Evolutionary conservation across 148 eudicot genomes (phyloP).

Genomic region (Amaranthus cruentus): DNA sequence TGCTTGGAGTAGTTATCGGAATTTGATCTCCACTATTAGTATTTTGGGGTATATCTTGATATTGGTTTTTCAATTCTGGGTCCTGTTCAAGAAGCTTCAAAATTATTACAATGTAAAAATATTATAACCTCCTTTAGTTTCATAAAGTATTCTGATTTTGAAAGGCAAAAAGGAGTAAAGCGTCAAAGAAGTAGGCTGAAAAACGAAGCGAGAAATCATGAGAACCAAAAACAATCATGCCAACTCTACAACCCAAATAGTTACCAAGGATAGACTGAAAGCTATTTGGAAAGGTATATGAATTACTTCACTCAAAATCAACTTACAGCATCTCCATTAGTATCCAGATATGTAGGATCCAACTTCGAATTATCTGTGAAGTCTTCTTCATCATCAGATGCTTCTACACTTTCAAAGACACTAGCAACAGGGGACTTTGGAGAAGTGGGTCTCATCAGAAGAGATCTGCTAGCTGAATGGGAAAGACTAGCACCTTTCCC

Average conservation of each 20-base stretch:
- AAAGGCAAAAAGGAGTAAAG: not conserved
- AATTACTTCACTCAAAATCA: not conserved
- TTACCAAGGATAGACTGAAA: not conserved
- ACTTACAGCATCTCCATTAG: conserved; percentile 81
- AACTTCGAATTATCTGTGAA: conserved; percentile 49
- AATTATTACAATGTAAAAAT: not conserved
- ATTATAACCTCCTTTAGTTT: not conserved
- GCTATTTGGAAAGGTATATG: not conserved
- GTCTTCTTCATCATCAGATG: conserved; percentile 86
- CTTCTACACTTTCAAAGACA: conserved; percentile 95
- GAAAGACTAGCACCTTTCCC: conserved; percentile 56
- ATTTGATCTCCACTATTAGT: conserved; percentile 63
- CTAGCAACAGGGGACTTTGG: conserved; percentile 96
- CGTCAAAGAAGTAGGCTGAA: not conserved
- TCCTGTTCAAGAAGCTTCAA: conserved; percentile 25
- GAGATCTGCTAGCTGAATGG: conserved; percentile 51
- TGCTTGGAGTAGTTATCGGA: conserved; percentile 54
- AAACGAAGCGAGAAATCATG: not conserved
- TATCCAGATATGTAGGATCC: conserved; percentile 44
- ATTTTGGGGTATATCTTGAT: conserved; percentile 55
- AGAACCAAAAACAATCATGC: not conserved
- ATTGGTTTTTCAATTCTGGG: conserved; percentile 34
- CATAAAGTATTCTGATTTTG: not conserved
- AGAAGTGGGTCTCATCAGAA: conserved; percentile 69
- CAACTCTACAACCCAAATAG: not conserved